Evolutionary conservation across 805 yeast genomes (phyloP), one percentile per base, ranked within the genome.

Genomic region (Scheffersomyces spartinae): DNA sequence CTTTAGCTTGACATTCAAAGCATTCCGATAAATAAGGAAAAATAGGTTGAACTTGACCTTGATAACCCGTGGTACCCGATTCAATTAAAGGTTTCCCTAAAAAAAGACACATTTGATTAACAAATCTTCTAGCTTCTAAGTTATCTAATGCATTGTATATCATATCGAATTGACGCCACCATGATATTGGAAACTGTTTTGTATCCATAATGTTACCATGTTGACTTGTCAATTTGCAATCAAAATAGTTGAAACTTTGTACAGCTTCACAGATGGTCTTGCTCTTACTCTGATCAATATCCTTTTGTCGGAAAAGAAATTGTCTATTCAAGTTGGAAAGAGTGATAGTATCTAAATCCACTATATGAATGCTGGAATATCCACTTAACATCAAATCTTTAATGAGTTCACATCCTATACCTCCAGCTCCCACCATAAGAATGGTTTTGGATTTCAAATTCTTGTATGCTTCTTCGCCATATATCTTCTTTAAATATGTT

Each of bases 311-410:
- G 50, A 91, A 91, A 27, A 91, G 56, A 43, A 91, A 91, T 49
- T 91, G 99, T 30, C 99, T 67, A 47, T 91, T 91, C 47, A 91
- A 63, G 49, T 91, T 91, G 28, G 94, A 79, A 17, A 91, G 58
- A 36, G 94, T 96, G 39, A 91, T 83, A 0, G 97, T 91, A 46
- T 91, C 99, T 29, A 91, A 62, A 53, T 91, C 99, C n/a, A 86
- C 86, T 16, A 86, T 67, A 45, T 84, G 94, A 29, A 86, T 76
- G 42, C 82, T 93, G 3, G 91, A 91, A 36, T 77, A 78, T 6
- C 91, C 86, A 48, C 81, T 62, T 34, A 84, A 52, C 4, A 82
- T 71, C 25, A 86, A 56, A 43, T 86, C 79, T 45, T 86, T 86
- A 30, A 86, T 57, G 23, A 86, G 55, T 48, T 86, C 97, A 47